A percentile compares a stretch with the other conserved stretches of the same genome.
Evolutionary conservation across 495 filamentous ascomycete species (phyloP).

Genomic region (Xylaria telfairii): DNA sequence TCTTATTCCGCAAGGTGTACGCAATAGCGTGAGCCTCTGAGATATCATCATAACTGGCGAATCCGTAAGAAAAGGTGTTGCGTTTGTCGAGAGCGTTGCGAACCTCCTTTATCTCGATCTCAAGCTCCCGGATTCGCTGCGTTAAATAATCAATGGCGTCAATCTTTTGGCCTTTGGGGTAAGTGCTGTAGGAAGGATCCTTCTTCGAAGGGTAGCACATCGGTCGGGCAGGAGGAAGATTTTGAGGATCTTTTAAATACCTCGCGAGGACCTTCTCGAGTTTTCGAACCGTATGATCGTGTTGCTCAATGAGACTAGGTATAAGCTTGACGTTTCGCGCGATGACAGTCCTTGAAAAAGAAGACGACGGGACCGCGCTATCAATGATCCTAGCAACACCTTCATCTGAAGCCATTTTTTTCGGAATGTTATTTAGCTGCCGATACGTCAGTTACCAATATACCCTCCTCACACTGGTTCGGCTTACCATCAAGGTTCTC

Average conservation of each 20-base stretch:
- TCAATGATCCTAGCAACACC: conserved; percentile 84
- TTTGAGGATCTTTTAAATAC: conserved; percentile 86
- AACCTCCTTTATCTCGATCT: conserved; percentile 82
- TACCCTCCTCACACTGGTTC: not conserved
- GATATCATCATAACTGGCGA: conserved; percentile 90
- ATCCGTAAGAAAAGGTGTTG: conserved; percentile 88
- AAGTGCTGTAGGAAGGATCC: conserved; percentile 63
- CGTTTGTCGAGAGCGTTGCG: conserved; percentile 82
- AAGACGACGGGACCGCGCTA: conserved; percentile 72
- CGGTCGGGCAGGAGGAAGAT: conserved; percentile 79
- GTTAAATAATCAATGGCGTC: conserved; percentile 96
- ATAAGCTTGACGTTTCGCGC: conserved; percentile 90
- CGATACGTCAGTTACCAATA: conserved; percentile 28
- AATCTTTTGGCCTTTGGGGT: conserved; percentile 72
- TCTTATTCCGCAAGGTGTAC: conserved; percentile 77
- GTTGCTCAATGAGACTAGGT: conserved; percentile 81
- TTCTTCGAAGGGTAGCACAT: conserved; percentile 77
- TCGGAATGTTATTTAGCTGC: conserved; percentile 85
- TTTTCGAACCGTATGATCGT: conserved; percentile 78
- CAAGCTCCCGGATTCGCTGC: conserved; percentile 79
- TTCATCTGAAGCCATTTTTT: conserved; percentile 75
- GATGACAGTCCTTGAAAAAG: conserved; percentile 79
- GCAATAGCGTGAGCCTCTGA: conserved; percentile 88
- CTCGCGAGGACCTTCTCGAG: conserved; percentile 84
- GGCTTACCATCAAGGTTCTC: conserved; percentile 80